phyloP scores from a whole-genome alignment of 257 asterid species.

The Ligustrum vulgare region DNA sequence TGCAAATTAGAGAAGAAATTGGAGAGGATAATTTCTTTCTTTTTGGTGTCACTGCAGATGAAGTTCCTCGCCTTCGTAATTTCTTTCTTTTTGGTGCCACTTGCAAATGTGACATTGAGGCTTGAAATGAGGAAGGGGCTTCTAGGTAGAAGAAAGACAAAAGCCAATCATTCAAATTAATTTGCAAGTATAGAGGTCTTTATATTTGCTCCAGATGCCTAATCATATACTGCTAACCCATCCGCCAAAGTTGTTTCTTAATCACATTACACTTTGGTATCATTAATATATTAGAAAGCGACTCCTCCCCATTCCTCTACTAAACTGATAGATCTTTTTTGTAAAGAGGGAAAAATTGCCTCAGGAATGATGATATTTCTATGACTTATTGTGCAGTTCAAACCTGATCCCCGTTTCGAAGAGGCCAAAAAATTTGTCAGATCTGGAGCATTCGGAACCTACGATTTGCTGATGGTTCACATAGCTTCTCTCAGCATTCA shows the following conservation, averaged over 20 bases:
- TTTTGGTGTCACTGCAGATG: slow-evolving; percentile 93
- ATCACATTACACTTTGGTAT: not conserved
- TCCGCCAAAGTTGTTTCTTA: not conserved
- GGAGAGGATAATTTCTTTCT: slow-evolving; percentile 90
- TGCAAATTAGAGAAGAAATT: slow-evolving; percentile 95
- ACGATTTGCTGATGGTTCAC: slow-evolving; percentile 90
- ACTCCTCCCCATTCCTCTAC: not conserved
- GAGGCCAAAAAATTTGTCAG: slow-evolving; percentile 91
- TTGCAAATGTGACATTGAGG: not conserved
- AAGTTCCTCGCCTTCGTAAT: slow-evolving; percentile 75
- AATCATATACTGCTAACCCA: not conserved
- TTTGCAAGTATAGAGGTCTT: not conserved
- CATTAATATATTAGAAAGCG: not conserved
- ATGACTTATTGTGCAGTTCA: slow-evolving; percentile 56
- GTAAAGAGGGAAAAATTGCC: not conserved
- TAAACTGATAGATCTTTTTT: not conserved
- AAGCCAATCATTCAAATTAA: not conserved
- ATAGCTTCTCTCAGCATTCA: slow-evolving; percentile 51
- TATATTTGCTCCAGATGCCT: not conserved
- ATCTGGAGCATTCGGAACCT: slow-evolving; percentile 94
- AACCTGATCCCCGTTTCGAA: slow-evolving; percentile 91
- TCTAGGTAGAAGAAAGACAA: not conserved
- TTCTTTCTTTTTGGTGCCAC: no score
- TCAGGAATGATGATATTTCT: not conserved
- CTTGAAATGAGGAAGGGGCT: not conserved